A percentile compares a stretch with the other conserved stretches of the same genome.
Evolutionary conservation across 306 rosid genomes (phyloP).

Genomic region (Quercus gilva): DNA sequence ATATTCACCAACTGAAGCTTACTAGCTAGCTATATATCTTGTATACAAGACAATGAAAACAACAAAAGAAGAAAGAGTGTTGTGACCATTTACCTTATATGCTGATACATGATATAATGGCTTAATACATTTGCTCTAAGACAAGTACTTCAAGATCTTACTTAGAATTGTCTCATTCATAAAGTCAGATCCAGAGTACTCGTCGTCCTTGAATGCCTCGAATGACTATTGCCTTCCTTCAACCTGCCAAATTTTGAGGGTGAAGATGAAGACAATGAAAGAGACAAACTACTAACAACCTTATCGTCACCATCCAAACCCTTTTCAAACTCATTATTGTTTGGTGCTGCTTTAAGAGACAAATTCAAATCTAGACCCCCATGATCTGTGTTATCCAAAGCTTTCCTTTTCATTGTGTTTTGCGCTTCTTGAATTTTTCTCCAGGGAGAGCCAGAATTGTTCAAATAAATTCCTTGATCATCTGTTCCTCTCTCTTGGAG

Average conservation of each 20-base stretch:
- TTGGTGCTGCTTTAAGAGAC: slow-evolving; percentile 25
- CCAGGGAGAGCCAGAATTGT: not conserved
- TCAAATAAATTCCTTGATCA: slow-evolving; percentile 5
- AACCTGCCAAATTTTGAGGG: slow-evolving; percentile 20
- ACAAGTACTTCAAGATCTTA: slow-evolving; percentile 48
- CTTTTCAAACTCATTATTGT: slow-evolving; percentile 10
- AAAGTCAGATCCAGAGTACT: slow-evolving; percentile 51
- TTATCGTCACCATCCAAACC: slow-evolving; percentile 3
- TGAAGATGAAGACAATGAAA: slow-evolving; percentile 37
- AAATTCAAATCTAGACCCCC: slow-evolving; percentile 25
- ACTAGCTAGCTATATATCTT: not conserved
- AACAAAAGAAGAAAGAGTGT: not conserved
- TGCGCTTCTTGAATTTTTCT: slow-evolving; percentile 1
- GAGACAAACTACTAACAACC: slow-evolving; percentile 18
- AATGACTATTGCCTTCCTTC: slow-evolving; percentile 3
- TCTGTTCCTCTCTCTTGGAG: not conserved
- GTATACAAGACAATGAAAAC: slow-evolving; percentile 14
- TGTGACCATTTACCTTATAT: slow-evolving; percentile 26
- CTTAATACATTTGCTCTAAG: not conserved
- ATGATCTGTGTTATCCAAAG: not conserved
- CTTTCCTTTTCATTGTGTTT: slow-evolving; percentile 30
- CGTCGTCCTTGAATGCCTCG: slow-evolving; percentile 17
- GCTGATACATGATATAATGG: slow-evolving; percentile 23
- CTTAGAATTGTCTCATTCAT: slow-evolving; percentile 43
- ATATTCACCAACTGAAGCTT: slow-evolving; percentile 5